These are phyloP conservation scores for Crithidia fasciculata DNA, from an alignment of 208 protist genomes.

Conservation along the genomic window DNA sequence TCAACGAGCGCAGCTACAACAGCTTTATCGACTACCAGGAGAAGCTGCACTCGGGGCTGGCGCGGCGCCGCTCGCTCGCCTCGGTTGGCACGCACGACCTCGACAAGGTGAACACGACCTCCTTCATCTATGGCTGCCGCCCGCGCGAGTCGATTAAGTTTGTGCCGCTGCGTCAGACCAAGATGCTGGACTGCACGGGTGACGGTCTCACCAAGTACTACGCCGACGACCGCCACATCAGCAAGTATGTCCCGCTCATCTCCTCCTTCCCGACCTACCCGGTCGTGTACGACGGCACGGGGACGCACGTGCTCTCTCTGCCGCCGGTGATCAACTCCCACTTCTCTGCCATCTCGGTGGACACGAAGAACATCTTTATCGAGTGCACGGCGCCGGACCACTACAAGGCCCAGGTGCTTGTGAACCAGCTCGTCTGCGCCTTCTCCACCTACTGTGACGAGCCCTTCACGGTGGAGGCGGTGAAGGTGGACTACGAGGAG, in stretches of 20 bases:
- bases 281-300: slow-evolving; percentile 73
- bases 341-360: slow-evolving; percentile 96
- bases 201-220: slow-evolving; percentile 90
- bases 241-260: slow-evolving; percentile 87
- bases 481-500: slow-evolving; percentile 84
- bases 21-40: slow-evolving; percentile 99
- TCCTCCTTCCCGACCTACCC: slow-evolving; percentile 78
- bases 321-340: slow-evolving; percentile 99
- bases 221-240: slow-evolving; percentile 88
- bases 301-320: slow-evolving; percentile 94
- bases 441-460: slow-evolving; percentile 95
- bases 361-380: slow-evolving; percentile 99
- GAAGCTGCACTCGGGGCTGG: slow-evolving; percentile 98
- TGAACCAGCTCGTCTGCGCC: slow-evolving; percentile 97
- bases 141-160: slow-evolving; percentile 94
- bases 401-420: slow-evolving; percentile 95
- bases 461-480: slow-evolving; percentile 91
- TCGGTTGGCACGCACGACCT: slow-evolving; percentile 99
- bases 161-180: slow-evolving; percentile 91
- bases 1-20: slow-evolving; percentile 94
- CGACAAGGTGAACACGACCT: slow-evolving; percentile 89
- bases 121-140: slow-evolving; percentile 87
- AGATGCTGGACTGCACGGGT: slow-evolving; percentile 76
- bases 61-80: slow-evolving; percentile 96
- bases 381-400: slow-evolving; percentile 98